Conservation (phyloP, 2,329 filamentous ascomycete species). For the Albophoma yamanashiensis region DNA sequence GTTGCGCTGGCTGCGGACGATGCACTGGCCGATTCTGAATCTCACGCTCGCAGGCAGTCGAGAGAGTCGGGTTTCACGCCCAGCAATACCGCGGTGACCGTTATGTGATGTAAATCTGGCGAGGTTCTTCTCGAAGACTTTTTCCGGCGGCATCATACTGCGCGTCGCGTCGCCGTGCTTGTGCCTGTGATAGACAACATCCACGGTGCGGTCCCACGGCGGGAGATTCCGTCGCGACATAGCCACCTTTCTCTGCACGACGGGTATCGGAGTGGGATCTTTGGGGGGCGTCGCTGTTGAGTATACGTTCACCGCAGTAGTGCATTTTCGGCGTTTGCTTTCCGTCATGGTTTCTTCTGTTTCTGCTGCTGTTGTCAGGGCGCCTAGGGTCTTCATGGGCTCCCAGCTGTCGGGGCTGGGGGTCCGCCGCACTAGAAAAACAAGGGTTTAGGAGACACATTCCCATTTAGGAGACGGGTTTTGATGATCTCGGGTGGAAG, state of each 20-base stretch:
- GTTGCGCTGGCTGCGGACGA: conserved; percentile 7
- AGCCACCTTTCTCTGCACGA: not conserved
- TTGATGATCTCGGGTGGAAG: not conserved
- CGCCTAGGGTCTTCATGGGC: not conserved
- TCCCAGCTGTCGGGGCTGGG: not conserved
- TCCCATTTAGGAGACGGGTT: not conserved
- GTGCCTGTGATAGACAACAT: conserved; percentile 21
- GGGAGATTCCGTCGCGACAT: conserved; percentile 8
- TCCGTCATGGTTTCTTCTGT: not conserved
- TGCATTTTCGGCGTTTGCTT: not conserved
- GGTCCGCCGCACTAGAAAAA: not conserved
- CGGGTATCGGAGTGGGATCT: not conserved
- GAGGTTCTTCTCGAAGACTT: conserved; percentile 11
- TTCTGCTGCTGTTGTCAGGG: not conserved
- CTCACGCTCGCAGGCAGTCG: conserved; percentile 15
- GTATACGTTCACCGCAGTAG: too few relatives aligned
- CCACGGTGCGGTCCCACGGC: conserved; percentile 25
- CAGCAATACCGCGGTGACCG: conserved; percentile 1
- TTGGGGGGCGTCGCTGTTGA: not conserved
- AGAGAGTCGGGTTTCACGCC: conserved; percentile 7
- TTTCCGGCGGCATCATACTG: not conserved
- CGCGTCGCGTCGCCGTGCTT: conserved; percentile 1
- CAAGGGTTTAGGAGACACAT: not conserved
- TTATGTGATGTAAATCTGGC: conserved; percentile 11
- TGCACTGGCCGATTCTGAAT: conserved; percentile 14